These are phyloP conservation scores for Celoporthe dispersa DNA, from an alignment of 2,329 filamentous ascomycete genomes.

Conservation along the genomic window DNA sequence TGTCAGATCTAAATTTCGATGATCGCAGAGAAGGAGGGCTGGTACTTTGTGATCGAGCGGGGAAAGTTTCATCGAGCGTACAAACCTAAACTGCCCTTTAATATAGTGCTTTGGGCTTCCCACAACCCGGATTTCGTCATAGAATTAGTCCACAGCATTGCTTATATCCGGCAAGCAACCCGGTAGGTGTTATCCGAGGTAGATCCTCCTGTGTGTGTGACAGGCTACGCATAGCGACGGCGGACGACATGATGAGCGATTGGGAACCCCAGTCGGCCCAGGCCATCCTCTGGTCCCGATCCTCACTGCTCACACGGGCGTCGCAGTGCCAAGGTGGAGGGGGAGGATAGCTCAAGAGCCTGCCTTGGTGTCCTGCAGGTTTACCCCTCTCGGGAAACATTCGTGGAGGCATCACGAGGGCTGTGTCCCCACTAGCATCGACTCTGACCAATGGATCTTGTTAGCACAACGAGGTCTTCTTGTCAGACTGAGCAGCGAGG, in stretches of 20 bases:
- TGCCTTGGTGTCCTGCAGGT: background rate
- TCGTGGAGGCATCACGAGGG: background rate
- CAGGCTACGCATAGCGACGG: background rate
- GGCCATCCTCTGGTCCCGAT: too few relatives aligned
- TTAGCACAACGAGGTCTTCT: background rate
- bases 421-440: background rate
- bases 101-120: background rate
- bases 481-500: background rate
- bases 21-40: background rate
- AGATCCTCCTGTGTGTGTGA: background rate
- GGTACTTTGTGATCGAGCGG: background rate
- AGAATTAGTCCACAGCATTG: background rate
- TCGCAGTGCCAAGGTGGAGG: background rate
- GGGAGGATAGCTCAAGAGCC: background rate
- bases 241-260: background rate
- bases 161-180: background rate
- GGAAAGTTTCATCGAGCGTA: background rate
- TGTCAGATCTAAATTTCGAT: background rate
- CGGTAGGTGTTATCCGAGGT: background rate
- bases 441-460: background rate
- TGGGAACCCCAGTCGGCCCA: too few relatives aligned
- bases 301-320: too few relatives aligned
- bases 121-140: background rate
- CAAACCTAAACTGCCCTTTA: background rate
- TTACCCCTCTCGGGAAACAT: background rate